phyloP scores from a whole-genome alignment of 202 grass and related monocot species.

The Elaeis oleifera region DNA sequence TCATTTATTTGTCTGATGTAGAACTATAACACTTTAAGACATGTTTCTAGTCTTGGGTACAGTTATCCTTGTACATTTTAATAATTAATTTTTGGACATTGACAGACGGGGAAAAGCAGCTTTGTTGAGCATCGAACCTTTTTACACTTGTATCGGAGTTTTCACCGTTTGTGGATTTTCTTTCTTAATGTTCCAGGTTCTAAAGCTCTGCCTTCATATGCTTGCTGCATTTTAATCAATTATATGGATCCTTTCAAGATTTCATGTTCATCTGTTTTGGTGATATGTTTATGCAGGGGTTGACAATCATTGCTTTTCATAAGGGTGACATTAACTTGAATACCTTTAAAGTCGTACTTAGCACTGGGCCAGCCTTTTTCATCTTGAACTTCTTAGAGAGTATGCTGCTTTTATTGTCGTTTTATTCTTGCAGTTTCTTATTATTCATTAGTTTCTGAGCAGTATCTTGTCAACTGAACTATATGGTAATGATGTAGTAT shows the following conservation, averaged over 20 bases:
- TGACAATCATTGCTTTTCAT: constrained; percentile 75
- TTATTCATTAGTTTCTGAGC: constrained; percentile 8
- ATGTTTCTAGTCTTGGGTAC: neutral
- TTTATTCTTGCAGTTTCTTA: neutral
- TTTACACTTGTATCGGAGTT: constrained; percentile 87
- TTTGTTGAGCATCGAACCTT: constrained; percentile 98
- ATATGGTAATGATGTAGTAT: constrained; percentile 13
- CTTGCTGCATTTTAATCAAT: no score
- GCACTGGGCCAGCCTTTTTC: constrained; percentile 82
- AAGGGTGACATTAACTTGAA: constrained; percentile 53
- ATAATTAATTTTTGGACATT: constrained; percentile 7
- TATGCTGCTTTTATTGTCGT: constrained; percentile 15
- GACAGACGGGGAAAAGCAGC: constrained; percentile 86
- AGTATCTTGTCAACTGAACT: neutral
- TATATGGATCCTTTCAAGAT: neutral
- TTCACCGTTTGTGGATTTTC: constrained; percentile 99
- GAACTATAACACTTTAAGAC: no score
- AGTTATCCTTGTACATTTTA: neutral
- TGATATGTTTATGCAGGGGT: constrained; percentile 42
- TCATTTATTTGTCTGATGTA: no score
- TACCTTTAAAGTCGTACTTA: constrained; percentile 86
- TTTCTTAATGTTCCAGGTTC: constrained; percentile 90
- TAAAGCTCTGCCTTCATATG: neutral
- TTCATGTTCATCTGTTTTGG: constrained; percentile 11
- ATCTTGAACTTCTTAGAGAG: constrained; percentile 80